phyloP scores from a whole-genome alignment of 331 rosid species.

The Phaseolus coccineus region DNA sequence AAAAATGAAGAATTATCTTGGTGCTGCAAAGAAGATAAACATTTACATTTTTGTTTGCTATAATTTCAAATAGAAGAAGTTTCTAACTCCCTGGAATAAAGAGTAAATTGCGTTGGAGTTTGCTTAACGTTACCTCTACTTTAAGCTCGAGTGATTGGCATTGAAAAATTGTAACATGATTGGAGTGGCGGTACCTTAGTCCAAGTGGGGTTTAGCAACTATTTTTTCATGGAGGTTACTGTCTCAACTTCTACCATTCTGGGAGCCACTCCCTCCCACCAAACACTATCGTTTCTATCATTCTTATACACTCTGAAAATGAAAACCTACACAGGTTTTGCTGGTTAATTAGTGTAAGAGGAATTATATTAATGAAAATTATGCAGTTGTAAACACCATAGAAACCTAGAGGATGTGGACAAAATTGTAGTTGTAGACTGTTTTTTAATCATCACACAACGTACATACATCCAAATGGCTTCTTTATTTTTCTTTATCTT shows the following conservation, averaged over 20 bases:
- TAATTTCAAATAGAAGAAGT: no score
- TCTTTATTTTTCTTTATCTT: no score
- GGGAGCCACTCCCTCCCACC: neutral
- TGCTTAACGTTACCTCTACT: no score
- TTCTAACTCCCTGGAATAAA: no score
- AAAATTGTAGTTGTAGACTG: neutral
- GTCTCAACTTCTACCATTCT: neutral
- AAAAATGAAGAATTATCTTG: neutral
- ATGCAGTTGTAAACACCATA: no score
- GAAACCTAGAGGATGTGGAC: neutral
- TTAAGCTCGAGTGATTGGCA: neutral
- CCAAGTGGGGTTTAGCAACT: constrained; percentile 32
- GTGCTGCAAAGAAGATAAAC: neutral
- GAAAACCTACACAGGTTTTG: neutral
- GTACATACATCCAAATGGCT: neutral
- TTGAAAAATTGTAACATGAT: constrained; percentile 2
- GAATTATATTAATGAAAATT: no score
- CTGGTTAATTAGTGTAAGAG: no score
- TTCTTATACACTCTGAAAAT: constrained; percentile 15
- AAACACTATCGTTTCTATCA: neutral
- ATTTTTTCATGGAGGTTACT: constrained; percentile 18
- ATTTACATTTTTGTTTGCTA: no score
- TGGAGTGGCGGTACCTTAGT: constrained; percentile 25
- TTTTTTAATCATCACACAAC: neutral
- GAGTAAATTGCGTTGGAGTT: no score